These are phyloP conservation scores for Rosa lucieae DNA, from an alignment of 306 rosid genomes.

Conservation along the genomic window DNA sequence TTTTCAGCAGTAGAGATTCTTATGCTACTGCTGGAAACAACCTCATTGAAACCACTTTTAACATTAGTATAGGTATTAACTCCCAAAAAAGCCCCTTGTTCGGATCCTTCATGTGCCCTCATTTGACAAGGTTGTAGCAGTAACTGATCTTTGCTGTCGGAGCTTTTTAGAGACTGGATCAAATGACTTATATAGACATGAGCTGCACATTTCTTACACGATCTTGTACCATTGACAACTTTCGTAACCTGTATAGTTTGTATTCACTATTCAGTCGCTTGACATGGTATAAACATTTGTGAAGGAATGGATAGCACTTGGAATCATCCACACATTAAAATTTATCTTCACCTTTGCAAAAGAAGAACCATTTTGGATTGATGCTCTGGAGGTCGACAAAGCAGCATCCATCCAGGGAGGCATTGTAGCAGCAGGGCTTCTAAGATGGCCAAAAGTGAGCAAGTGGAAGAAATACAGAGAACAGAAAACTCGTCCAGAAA, in stretches of 20 bases:
- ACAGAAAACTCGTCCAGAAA: neutral
- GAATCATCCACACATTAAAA: neutral
- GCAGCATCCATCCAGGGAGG: constrained; percentile 35
- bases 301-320: neutral
- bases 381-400: constrained; percentile 1
- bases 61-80: constrained; percentile 25
- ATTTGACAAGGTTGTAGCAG: constrained; percentile 17
- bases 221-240: constrained; percentile 22
- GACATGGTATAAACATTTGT: neutral
- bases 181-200: constrained; percentile 64
- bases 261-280: constrained; percentile 9
- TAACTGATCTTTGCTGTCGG: constrained; percentile 30
- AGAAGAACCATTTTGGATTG: constrained; percentile 27
- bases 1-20: constrained; percentile 18
- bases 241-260: constrained; percentile 38
- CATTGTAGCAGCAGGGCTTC: constrained; percentile 31
- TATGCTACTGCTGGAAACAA: constrained; percentile 24
- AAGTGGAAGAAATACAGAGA: neutral
- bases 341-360: constrained; percentile 32
- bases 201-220: constrained; percentile 61
- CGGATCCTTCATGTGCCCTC: constrained; percentile 38
- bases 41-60: constrained; percentile 27
- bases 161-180: constrained; percentile 39
- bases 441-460: constrained; percentile 23
- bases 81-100: constrained; percentile 31